Conservation (phyloP, 805 yeast species). For the Schwanniomyces pseudopolymorphus region DNA sequence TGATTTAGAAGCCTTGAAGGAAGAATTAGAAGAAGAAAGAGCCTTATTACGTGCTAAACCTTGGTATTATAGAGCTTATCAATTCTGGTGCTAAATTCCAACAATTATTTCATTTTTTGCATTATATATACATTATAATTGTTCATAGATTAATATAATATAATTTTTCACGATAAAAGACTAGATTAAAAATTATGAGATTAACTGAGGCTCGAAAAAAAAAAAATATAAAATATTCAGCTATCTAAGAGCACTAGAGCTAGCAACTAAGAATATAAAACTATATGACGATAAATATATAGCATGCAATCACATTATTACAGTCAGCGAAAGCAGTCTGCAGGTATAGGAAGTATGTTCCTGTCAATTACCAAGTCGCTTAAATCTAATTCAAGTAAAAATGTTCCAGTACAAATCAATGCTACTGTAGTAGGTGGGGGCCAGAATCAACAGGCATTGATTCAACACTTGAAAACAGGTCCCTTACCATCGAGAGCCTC, state of each 20-base stretch:
- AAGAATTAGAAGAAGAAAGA: constrained; percentile 33
- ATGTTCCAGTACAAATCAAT: constrained; percentile 37
- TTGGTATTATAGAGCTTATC: constrained; percentile 31
- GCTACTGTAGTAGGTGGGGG: constrained; percentile 48
- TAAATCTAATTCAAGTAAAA: constrained; percentile 21
- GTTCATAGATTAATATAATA: neutral
- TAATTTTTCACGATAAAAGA: neutral
- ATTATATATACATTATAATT: neutral
- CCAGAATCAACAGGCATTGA: constrained; percentile 35
- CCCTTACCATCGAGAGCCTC: constrained; percentile 39
- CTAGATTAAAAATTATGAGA: neutral
- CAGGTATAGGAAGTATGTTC: constrained; percentile 39
- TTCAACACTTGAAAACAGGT: constrained; percentile 38
- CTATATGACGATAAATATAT: neutral
- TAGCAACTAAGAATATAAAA: neutral
- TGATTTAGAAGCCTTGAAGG: constrained; percentile 38
- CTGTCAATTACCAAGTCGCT: constrained; percentile 39
- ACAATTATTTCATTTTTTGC: neutral
- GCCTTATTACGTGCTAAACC: constrained; percentile 32
- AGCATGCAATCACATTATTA: constrained; percentile 31
- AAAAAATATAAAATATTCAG: neutral
- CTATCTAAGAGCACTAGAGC: neutral
- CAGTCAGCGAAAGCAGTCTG: constrained; percentile 22
- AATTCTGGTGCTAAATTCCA: constrained; percentile 30
- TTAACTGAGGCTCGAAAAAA: neutral